Conservation (phyloP, 2,329 filamentous ascomycete genomes). For the Didymosphaeria variabile region DNA sequence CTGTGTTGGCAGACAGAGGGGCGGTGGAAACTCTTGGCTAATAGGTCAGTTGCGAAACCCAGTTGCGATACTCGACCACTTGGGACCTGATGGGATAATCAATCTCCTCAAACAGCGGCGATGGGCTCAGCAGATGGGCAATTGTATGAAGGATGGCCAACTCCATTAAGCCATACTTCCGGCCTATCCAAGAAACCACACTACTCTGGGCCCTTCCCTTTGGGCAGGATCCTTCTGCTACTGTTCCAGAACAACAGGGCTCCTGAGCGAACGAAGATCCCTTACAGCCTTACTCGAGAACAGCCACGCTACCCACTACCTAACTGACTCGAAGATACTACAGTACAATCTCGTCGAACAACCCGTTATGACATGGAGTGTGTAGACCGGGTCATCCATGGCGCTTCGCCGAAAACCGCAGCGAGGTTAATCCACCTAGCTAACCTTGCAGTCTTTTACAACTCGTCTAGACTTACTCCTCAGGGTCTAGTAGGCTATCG, state of each 20-base stretch:
- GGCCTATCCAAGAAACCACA: neutral
- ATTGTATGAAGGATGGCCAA: constrained; percentile 1
- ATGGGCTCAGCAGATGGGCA: neutral
- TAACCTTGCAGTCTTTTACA: neutral
- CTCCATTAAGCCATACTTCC: neutral
- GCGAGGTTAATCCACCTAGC: neutral
- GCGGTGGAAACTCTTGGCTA: neutral
- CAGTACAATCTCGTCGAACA: neutral
- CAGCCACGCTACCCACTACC: neutral
- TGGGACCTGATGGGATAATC: neutral
- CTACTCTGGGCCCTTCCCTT: neutral
- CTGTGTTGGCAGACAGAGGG: neutral
- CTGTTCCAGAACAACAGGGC: neutral
- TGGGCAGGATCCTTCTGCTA: neutral
- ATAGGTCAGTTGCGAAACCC: neutral
- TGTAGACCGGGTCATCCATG: neutral
- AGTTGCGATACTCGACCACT: neutral
- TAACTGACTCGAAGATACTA: neutral
- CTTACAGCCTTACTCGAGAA: constrained; percentile 1
- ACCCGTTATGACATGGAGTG: neutral
- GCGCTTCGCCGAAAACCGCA: neutral
- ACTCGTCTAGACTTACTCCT: neutral
- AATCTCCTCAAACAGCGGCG: neutral
- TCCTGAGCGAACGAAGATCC: neutral
- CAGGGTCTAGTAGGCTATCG: neutral